phyloP scores from a whole-genome alignment of 768 basidiomycete genomes.

The Suillus americanus region DNA sequence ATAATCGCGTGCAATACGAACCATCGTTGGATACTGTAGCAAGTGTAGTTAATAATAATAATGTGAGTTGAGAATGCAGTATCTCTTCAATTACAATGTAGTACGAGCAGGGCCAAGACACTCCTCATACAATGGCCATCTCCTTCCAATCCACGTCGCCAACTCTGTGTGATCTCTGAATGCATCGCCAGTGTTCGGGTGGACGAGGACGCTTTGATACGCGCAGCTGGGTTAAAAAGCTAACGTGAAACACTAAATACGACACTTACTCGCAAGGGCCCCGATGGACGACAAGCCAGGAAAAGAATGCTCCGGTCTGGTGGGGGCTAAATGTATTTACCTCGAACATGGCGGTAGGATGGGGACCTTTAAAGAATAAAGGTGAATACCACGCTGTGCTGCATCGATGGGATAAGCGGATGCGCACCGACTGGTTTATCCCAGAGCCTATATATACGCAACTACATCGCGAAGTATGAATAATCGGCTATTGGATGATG shows the following conservation, averaged over 20 bases:
- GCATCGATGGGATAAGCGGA: background rate
- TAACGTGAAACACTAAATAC: background rate
- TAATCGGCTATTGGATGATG: background rate
- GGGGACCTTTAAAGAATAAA: constrained; percentile 45
- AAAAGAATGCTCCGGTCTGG: constrained; percentile 67
- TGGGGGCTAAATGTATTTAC: constrained; percentile 66
- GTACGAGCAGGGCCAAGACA: constrained; percentile 24
- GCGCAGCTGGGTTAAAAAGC: constrained; percentile 2
- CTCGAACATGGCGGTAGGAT: constrained; percentile 73
- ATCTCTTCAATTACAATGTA: too few relatives aligned
- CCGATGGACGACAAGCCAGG: constrained; percentile 65
- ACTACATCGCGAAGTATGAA: constrained; percentile 32
- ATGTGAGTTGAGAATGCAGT: too few relatives aligned
- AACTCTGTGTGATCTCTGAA: constrained; percentile 63
- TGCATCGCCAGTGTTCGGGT: constrained; percentile 64
- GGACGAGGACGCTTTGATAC: constrained; percentile 51
- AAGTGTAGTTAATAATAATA: too few relatives aligned
- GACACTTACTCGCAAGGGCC: constrained; percentile 67
- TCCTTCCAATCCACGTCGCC: constrained; percentile 64
- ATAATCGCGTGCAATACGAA: too few relatives aligned
- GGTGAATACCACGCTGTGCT: constrained; percentile 1
- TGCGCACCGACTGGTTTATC: constrained; percentile 59
- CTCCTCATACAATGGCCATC: constrained; percentile 53
- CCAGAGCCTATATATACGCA: constrained; percentile 62
- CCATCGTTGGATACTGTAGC: too few relatives aligned